Evolutionary conservation across 768 basidiomycete species (phyloP), one percentile per base, ranked within the genome.

Genomic region (Scleroderma bovista): DNA sequence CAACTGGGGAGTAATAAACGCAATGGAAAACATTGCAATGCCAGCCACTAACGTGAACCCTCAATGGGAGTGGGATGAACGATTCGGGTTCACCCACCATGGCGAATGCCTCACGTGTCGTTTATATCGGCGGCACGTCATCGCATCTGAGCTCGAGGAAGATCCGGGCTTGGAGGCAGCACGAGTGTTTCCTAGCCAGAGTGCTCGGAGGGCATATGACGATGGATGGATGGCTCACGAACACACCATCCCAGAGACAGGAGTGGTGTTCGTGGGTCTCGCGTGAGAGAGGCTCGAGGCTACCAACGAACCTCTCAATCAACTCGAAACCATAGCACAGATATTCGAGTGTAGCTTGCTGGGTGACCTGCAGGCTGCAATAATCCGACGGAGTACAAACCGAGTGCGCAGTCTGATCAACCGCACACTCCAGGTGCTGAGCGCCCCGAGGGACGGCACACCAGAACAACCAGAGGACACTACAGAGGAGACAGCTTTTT

Each of bases 401-500:
- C 26, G 9, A 5, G 26, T 29, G 26, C 26, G 9, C 26, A 29
- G 4, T 4, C 26, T 5, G 9, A 29, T 29, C 26, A 29, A 29
- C 26, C 9, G 26, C 9, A 9, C 26, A 5, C 26, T 29, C 26
- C 26, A 29, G 9, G 26, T 9, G 9, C 26, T 29, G 26, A 29
- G 5, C 26, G 5, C 26, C 9, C 26, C 9, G 26, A 29, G 4
- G 26, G 26, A 29, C 26, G n/a, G n/a, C n/a, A n/a, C n/a, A n/a
- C n/a, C n/a, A n/a, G n/a, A n/a, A n/a, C n/a, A n/a, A n/a, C n/a
- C n/a, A n/a, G n/a, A n/a, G n/a, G n/a, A n/a, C n/a, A n/a, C n/a
- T n/a, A n/a, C n/a, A n/a, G n/a, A n/a, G n/a, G n/a, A 60, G 24
- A 62, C 58, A 1, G 57, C 60, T 0, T 68, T 70, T 17, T 47